Percentiles rank a stretch among this genome's conserved stretches.
These are phyloP conservation scores for Sporothrix pseudoabietina DNA, from an alignment of 2,329 filamentous ascomycete species.

Conservation along the genomic window DNA sequence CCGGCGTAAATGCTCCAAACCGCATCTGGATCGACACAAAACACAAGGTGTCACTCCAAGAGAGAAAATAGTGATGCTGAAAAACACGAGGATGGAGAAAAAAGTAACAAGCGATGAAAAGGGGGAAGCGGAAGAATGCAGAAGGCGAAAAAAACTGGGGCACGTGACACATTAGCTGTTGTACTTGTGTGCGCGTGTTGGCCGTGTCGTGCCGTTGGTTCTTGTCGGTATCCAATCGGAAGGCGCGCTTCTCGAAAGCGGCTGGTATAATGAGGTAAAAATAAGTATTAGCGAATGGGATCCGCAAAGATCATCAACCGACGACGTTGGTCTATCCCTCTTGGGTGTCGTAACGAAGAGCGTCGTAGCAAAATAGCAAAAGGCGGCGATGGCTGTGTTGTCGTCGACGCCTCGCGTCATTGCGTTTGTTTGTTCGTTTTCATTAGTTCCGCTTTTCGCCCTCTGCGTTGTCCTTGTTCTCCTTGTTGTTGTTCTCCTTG, in stretches of 20 bases:
- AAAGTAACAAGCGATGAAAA: background rate
- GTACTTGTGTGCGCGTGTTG: background rate
- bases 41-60: background rate
- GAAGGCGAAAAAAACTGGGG: background rate
- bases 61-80: background rate
- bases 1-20: constrained; percentile 25
- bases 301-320: background rate
- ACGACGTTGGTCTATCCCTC: background rate
- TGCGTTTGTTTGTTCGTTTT: background rate
- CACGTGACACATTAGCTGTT: constrained; percentile 1
- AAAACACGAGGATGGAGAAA: background rate
- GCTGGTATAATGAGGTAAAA: background rate
- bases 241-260: constrained; percentile 6
- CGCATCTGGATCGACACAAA: background rate
- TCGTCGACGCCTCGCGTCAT: background rate
- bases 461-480: background rate
- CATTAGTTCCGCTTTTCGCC: constrained; percentile 19
- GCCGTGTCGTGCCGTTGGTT: background rate
- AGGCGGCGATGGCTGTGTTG: background rate
- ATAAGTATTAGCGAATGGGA: background rate
- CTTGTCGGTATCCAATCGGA: constrained; percentile 17
- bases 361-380: constrained; percentile 17
- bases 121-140: background rate
- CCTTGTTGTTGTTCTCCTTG: background rate
- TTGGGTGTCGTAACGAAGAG: background rate